Evolutionary conservation across 352 stramenopile genomes (phyloP), one percentile per base, ranked within the genome.

Genomic region (Phytophthora citricola): DNA sequence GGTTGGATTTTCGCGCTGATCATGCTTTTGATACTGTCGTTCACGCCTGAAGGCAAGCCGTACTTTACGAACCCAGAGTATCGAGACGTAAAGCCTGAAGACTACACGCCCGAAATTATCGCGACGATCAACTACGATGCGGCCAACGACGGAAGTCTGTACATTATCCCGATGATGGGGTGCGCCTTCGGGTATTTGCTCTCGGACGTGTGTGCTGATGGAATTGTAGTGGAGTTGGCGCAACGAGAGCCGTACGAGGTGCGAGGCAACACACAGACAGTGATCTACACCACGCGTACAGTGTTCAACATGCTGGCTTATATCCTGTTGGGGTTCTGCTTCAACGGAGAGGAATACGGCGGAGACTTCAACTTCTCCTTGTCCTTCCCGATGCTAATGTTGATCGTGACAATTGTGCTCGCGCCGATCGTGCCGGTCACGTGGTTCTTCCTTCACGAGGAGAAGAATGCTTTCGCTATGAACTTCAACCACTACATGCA

Each of bases 311-410:
- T 79, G 41, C 36, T 86, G 31, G 67, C 75, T 14, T 75, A 77
- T 29, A 41, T 84, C 5, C 44, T 87, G 20, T 70, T 83, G 22
- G 79, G 66, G 0, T 52, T 85, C 24, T 76, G 71, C 51, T 76
- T 87, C 56, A 87, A 85, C 46, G 68, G 65, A 31, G 61, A 73
- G 22, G 70, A 80, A 22, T 87, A 84, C 58, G 74, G 74, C n/a
- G 76, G 76, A 11, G 66, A 71, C 22, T 87, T 87, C 41, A 22
- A 58, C 43, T 87, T 83, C 36, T 66, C 63, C 12, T 36, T 87
- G n/a, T 79, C 69, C 5, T 81, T 85, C 48, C 71, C 76, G 5
- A 71, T 70, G 46, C 57, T 82, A 14, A 78, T 81, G 73, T 39
- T 75, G 45, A 78, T 82, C 43, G 58, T 80, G 32, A 66, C 67